Evolutionary conservation across 352 stramenopile species (phyloP).

Genomic region (Globisporangium iwayamae): DNA sequence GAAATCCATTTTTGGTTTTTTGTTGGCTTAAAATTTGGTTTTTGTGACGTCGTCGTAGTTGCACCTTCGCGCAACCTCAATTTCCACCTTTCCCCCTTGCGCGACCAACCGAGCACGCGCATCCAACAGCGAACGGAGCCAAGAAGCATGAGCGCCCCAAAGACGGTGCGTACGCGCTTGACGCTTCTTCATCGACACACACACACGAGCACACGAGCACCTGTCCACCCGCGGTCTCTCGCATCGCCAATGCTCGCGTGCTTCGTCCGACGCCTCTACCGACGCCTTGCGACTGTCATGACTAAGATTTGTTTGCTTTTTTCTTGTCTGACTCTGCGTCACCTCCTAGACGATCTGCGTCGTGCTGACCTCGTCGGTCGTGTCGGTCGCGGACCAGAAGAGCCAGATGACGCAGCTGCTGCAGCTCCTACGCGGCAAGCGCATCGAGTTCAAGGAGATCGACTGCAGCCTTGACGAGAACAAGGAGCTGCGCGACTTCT

Average conservation of each 20-base stretch:
- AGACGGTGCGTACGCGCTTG: background rate
- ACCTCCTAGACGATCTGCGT: constrained; percentile 38
- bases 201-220: too few relatives aligned
- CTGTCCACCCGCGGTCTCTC: background rate
- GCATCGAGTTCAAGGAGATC: constrained; percentile 67
- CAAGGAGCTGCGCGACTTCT: constrained; percentile 61
- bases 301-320: background rate
- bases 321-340: background rate
- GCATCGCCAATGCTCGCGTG: background rate
- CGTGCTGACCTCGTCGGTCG: constrained; percentile 72
- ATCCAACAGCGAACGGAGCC: too few relatives aligned
- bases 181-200: background rate
- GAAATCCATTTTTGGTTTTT: too few relatives aligned
- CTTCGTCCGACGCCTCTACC: background rate
- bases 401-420: constrained; percentile 65
- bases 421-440: constrained; percentile 70
- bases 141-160: constrained; percentile 2
- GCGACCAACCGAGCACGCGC: too few relatives aligned
- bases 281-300: background rate
- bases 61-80: too few relatives aligned
- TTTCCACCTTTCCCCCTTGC: too few relatives aligned
- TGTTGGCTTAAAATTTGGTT: too few relatives aligned
- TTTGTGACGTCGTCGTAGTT: too few relatives aligned
- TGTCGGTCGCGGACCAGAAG: constrained; percentile 77
- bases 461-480: constrained; percentile 83